Evolutionary conservation across 192 early-diverging fungal genomes (phyloP).

Genomic region (Coemansia asiatica): DNA sequence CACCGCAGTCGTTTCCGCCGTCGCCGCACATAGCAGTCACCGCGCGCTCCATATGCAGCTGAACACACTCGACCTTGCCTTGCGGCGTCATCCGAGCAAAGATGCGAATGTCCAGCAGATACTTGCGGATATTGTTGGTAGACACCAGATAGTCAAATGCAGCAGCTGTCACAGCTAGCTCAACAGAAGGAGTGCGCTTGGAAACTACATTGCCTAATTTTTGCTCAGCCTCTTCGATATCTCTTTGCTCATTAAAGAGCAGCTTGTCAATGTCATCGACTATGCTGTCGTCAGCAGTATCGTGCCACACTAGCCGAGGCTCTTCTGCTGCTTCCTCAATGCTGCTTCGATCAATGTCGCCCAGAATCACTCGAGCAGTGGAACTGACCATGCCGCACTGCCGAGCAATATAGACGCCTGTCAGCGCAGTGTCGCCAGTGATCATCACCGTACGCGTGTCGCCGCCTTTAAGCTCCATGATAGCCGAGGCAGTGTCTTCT

Average conservation of each 20-base stretch:
- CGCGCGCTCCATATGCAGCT: constrained; percentile 73
- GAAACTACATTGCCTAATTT: background rate
- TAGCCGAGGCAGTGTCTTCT: constrained; percentile 65
- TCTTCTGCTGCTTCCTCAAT: background rate
- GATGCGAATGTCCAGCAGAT: constrained; percentile 68
- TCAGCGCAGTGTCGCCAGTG: constrained; percentile 78
- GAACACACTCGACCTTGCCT: constrained; percentile 73
- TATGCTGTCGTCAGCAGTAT: constrained; percentile 57
- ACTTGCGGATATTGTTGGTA: constrained; percentile 49
- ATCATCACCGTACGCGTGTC: constrained; percentile 77
- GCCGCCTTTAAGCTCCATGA: constrained; percentile 66
- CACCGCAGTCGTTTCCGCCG: constrained; percentile 85
- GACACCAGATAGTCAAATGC: constrained; percentile 62
- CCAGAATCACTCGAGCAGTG: constrained; percentile 58
- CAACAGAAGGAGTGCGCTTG: constrained; percentile 31
- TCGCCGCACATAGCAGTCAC: constrained; percentile 88
- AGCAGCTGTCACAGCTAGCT: constrained; percentile 72
- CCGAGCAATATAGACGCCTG: constrained; percentile 70
- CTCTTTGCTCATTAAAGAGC: constrained; percentile 11
- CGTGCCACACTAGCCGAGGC: constrained; percentile 56
- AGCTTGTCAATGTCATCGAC: constrained; percentile 38
- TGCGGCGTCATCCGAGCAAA: constrained; percentile 81
- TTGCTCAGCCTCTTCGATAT: constrained; percentile 22
- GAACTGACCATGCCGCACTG: constrained; percentile 64
- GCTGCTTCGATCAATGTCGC: constrained; percentile 48